Evolutionary conservation across 139 green algal genomes (phyloP), one percentile per base, ranked within the genome.

Genomic region (Tetradesmus obliquus): DNA sequence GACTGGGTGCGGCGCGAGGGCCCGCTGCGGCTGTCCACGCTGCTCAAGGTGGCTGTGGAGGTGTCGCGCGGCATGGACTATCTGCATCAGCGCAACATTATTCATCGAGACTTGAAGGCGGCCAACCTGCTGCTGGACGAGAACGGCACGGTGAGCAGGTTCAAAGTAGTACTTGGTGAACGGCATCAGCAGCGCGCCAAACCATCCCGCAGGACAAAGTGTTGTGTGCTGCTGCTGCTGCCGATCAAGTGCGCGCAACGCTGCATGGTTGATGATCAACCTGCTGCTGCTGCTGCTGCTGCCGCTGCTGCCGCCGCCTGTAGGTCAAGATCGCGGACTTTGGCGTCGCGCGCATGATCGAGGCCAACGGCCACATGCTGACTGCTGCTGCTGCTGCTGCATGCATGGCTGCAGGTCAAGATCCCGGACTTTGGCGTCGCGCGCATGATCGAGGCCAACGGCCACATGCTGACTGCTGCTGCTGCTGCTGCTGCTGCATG

Each of bases 111-210:
- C 84, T 90, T 96, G 51, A 98, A 99, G 92, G 97, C 98, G 5
- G 98, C 98, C 79, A 99, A 99, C 95, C 94, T 99, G 92, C 95
- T 99, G 79, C 96, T 99, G 94, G 98, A 99, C 90, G 98, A 99
- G 55, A 96, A 97, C 82, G 96, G 96, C 13, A 97, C 96, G 2
- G 96, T 97, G 22, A 96, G 96, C 55, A 92, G 97, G 69, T n/a
- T n/a, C n/a, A n/a, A n/a, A n/a, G n/a, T n/a, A n/a, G n/a, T n/a
- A n/a, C n/a, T n/a, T n/a, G n/a, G n/a, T n/a, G n/a, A n/a, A n/a
- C n/a, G n/a, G n/a, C n/a, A n/a, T n/a, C n/a, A n/a, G n/a, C n/a
- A n/a, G n/a, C n/a, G n/a, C n/a, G n/a, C n/a, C n/a, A n/a, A n/a
- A n/a, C n/a, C n/a, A n/a, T n/a, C n/a, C n/a, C n/a, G n/a, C n/a